A percentile compares a stretch with the other conserved stretches of the same genome.
Evolutionary conservation across 2,329 filamentous ascomycete genomes (phyloP).

Genomic region (Aspergillus melleus): DNA sequence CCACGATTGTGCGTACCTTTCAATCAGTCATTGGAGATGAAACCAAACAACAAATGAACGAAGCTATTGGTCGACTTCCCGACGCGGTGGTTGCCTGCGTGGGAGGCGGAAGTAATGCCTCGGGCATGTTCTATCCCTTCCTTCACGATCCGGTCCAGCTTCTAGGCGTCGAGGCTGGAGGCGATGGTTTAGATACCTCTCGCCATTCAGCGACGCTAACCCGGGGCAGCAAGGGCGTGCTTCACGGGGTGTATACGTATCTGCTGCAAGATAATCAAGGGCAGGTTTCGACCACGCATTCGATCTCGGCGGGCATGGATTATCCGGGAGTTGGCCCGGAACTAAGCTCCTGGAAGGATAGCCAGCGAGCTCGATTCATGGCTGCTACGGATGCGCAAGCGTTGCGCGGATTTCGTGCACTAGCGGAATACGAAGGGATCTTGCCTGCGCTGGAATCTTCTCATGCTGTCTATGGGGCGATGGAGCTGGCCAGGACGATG

Average conservation of each 20-base stretch:
- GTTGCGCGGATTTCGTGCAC: not conserved
- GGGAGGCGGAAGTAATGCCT: conserved; percentile 87
- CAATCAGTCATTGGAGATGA: conserved; percentile 48
- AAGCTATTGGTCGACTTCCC: conserved; percentile 44
- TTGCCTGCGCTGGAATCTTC: too few species aligned
- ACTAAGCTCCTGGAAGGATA: not conserved
- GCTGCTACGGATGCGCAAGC: not conserved
- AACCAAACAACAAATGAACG: conserved; percentile 83
- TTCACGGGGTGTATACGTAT: not conserved
- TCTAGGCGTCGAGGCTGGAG: conserved; percentile 88
- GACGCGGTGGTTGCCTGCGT: conserved; percentile 97
- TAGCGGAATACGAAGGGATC: too few species aligned
- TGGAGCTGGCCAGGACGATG: too few species aligned
- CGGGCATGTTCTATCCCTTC: conserved; percentile 97
- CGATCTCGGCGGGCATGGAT: not conserved
- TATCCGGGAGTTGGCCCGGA: not conserved
- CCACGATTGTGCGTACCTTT: conserved; percentile 92
- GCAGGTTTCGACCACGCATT: not conserved
- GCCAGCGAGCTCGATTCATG: not conserved
- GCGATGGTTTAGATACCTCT: conserved; percentile 77
- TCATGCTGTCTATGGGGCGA: too few species aligned
- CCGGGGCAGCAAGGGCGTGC: conserved; percentile 72
- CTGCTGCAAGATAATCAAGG: not conserved
- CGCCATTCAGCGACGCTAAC: conserved; percentile 83
- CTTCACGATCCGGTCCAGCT: conserved; percentile 79